phyloP scores from a whole-genome alignment of 208 protist species.

The Trypanosoma theileri region DNA sequence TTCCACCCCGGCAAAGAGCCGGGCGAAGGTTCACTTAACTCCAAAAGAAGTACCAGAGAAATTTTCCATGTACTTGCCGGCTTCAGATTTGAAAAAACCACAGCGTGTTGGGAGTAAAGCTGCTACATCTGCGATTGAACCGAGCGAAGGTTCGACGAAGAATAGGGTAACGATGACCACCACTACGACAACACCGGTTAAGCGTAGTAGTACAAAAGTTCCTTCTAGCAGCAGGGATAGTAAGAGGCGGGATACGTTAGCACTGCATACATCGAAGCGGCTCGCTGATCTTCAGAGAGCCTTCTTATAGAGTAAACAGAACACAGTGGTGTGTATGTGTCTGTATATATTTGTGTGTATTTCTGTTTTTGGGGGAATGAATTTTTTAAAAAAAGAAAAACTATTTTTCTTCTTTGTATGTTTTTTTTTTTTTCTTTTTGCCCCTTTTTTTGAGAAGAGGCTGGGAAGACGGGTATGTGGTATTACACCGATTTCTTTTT shows the following conservation, averaged over 20 bases:
- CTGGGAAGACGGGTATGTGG: no score
- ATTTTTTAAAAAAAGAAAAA: no score
- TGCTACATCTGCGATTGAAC: slow-evolving; percentile 2
- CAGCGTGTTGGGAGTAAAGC: not conserved
- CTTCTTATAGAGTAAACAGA: slow-evolving; percentile 28
- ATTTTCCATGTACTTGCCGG: slow-evolving; percentile 39
- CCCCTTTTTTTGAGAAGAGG: no score
- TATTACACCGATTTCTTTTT: no score
- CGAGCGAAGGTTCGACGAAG: not conserved
- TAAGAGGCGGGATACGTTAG: slow-evolving; percentile 22
- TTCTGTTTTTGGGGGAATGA: no score
- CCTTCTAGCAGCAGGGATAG: slow-evolving; percentile 18
- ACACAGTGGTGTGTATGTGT: not conserved
- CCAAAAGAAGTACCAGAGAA: slow-evolving; percentile 18
- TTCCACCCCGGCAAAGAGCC: not conserved
- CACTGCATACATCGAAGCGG: slow-evolving; percentile 24
- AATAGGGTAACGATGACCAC: not conserved
- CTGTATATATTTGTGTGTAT: not conserved
- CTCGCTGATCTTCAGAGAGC: slow-evolving; percentile 29
- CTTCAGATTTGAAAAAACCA: not conserved
- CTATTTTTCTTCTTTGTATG: no score
- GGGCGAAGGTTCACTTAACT: not conserved
- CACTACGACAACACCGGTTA: not conserved
- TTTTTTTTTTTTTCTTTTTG: no score
- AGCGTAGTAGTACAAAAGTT: slow-evolving; percentile 3